These are phyloP conservation scores for Sarocladiaceae sp. DNA, from an alignment of 2,329 filamentous ascomycete genomes.

Conservation along the genomic window DNA sequence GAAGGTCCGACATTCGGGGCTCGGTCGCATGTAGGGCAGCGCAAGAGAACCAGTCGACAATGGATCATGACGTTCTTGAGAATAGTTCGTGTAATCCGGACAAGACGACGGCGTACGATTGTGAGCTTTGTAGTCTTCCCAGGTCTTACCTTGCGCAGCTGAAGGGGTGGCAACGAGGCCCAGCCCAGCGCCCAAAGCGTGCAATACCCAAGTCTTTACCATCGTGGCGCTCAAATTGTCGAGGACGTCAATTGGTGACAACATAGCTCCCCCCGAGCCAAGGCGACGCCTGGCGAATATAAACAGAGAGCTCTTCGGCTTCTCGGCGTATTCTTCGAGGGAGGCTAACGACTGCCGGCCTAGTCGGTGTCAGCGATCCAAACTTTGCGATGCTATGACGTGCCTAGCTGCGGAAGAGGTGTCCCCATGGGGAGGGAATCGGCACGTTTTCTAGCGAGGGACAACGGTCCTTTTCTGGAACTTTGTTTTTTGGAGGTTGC, in stretches of 20 bases:
- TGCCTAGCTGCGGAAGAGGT: neutral
- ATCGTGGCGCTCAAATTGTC: neutral
- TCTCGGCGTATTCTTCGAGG: neutral
- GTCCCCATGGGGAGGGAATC: neutral
- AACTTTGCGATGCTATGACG: slow-evolving; percentile 1
- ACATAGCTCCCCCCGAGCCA: neutral
- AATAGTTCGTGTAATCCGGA: slow-evolving; percentile 29
- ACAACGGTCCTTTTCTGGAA: neutral
- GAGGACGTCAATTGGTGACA: neutral
- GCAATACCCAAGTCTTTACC: slow-evolving; percentile 1
- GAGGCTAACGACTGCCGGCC: neutral
- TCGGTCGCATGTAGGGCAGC: slow-evolving; percentile 76
- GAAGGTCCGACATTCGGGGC: slow-evolving; percentile 72
- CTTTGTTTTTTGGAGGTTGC: neutral
- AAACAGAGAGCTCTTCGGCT: neutral
- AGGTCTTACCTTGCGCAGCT: neutral
- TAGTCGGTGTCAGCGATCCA: neutral
- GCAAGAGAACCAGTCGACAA: slow-evolving; percentile 69
- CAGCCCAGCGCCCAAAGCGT: neutral
- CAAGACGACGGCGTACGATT: slow-evolving; percentile 15
- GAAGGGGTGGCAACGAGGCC: neutral
- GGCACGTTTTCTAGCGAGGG: neutral
- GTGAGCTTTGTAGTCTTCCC: slow-evolving; percentile 2
- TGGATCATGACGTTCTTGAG: slow-evolving; percentile 50
- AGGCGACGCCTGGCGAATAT: neutral